These are phyloP conservation scores for Nicotiana obtusifolia DNA, from an alignment of 257 asterid species.

Conservation along the genomic window DNA sequence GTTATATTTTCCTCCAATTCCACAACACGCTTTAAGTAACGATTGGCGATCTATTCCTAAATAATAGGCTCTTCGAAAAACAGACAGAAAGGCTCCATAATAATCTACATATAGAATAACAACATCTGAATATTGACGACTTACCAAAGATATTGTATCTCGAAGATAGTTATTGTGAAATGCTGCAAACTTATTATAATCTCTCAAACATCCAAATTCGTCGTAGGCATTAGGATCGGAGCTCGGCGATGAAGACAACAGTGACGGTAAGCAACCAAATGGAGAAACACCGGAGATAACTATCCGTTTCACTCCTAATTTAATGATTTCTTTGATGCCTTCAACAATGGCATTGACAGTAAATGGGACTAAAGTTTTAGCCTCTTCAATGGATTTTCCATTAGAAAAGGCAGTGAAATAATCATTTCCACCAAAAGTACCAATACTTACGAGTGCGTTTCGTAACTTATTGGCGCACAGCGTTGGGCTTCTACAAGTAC, in stretches of 20 bases:
- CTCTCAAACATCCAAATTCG: constrained; percentile 17
- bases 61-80: not conserved
- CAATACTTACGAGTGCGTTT: constrained; percentile 20
- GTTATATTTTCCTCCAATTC: constrained; percentile 33
- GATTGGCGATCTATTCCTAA: constrained; percentile 2
- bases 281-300: constrained; percentile 11
- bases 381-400: constrained; percentile 24
- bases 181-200: not conserved
- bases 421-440: constrained; percentile 27
- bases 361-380: constrained; percentile 10
- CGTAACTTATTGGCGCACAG: not conserved
- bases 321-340: constrained; percentile 22
- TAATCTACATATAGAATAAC: not conserved
- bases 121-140: not conserved
- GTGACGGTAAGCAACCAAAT: constrained; percentile 15
- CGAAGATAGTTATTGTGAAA: not conserved
- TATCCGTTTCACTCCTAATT: constrained; percentile 23
- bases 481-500: not conserved
- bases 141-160: not conserved
- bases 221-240: constrained; percentile 9
- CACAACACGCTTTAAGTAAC: constrained; percentile 34
- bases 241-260: constrained; percentile 9
- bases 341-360: constrained; percentile 10
- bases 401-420: constrained; percentile 8
- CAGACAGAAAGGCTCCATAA: not conserved